These are phyloP conservation scores for Chytriomyces confervae DNA, from an alignment of 192 early-diverging fungal genomes.

Conservation along the genomic window DNA sequence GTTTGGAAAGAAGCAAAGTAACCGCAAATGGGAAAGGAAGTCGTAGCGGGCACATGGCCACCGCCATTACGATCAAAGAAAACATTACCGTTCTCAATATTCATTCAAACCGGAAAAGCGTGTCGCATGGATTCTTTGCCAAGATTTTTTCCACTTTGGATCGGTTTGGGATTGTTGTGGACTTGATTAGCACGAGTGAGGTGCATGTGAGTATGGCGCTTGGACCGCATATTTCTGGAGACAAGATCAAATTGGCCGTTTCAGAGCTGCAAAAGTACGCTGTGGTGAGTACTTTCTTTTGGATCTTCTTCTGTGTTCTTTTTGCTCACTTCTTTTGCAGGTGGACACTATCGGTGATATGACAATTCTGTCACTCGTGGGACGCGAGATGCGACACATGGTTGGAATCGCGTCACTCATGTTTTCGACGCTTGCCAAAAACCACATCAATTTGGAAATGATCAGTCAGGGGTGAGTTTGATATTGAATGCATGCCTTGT, in stretches of 20 bases:
- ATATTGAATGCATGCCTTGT: background rate
- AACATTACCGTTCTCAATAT: slow-evolving; percentile 94
- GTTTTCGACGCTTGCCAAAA: slow-evolving; percentile 88
- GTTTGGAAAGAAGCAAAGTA: too few species aligned
- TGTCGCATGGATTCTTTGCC: slow-evolving; percentile 97
- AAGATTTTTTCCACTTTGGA: slow-evolving; percentile 92
- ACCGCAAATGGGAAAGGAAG: background rate
- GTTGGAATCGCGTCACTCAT: slow-evolving; percentile 93
- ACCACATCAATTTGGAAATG: slow-evolving; percentile 98
- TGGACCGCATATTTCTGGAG: slow-evolving; percentile 48
- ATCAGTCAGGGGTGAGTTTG: slow-evolving; percentile 83
- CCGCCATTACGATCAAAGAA: slow-evolving; percentile 99
- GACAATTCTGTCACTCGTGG: slow-evolving; percentile 96
- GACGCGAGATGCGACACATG: slow-evolving; percentile 96
- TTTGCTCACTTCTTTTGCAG: slow-evolving; percentile 32
- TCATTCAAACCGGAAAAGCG: slow-evolving; percentile 94
- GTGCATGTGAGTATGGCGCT: slow-evolving; percentile 86
- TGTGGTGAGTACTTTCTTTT: slow-evolving; percentile 54
- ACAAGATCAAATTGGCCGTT: slow-evolving; percentile 79
- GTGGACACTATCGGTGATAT: slow-evolving; percentile 84
- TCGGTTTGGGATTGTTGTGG: slow-evolving; percentile 84
- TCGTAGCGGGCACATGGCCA: slow-evolving; percentile 69
- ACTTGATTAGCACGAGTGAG: slow-evolving; percentile 90
- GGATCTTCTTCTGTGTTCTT: background rate
- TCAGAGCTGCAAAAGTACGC: slow-evolving; percentile 79